Evolutionary conservation across 352 stramenopile species (phyloP), one percentile per base, ranked within the genome.

Genomic region (Halophytophthora polymorphica): DNA sequence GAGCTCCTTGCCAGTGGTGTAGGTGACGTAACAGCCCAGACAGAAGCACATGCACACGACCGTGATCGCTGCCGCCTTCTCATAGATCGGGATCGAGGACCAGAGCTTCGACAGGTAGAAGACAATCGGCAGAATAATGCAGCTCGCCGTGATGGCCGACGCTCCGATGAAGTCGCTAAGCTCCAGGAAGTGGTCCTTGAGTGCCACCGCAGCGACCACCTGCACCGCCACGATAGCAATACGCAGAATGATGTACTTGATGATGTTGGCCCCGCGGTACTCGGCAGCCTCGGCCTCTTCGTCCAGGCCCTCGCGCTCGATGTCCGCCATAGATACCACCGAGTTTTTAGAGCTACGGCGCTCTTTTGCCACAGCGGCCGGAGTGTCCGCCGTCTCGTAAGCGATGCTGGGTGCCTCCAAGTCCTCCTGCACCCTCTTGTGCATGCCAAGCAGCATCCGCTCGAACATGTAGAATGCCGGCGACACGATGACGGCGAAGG

Each of bases 381-480:
- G 50, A 14, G 50, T 40, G 3, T n/a, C 18, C 11, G 14, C 14
- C 2, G 6, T 19, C 21, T 37, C 12, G 25, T 57, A 57, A n/a
- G n/a, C n/a, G 40, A 22, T 23, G 40, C 44, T 17, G 11, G 34
- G 4, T 5, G 43, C 56, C 17, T 58, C 44, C 6, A 58, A 19
- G 19, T 63, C 49, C 6, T 23, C 36, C 37, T 52, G 37, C 7
- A n/a, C 3, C 3, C 13, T 2, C 45, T 44, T 19, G 45, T 75
- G 66, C 48, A 75, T 66, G 21, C 64, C 64, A 14, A 75, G 58
- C 3, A 75, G 14, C 2, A 64, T 12, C 18, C 66, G 58, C 45
- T 75, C 66, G 10, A 61, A 33, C 17, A 73, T 46, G 38, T 71
- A 71, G 31, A 73, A 59, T 4, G 54, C 62, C 7, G 66, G 66